phyloP scores from a whole-genome alignment of 176 grass and related monocot genomes.

The Tillandsia leiboldiana region DNA sequence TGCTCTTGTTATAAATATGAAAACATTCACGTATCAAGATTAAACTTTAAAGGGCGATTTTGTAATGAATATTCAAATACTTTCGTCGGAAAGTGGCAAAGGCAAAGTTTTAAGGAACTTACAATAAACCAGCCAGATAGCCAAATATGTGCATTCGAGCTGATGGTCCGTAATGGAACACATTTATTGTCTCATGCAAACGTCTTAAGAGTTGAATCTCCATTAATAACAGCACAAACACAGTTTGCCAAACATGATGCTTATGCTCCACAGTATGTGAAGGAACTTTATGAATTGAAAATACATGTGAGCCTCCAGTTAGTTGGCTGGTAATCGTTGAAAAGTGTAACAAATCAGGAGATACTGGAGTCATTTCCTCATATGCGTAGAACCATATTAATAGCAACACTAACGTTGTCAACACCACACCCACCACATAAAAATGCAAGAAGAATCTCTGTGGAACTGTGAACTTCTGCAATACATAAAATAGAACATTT shows the following conservation, averaged over 20 bases:
- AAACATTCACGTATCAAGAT: too few relatives aligned
- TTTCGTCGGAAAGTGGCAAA: background rate
- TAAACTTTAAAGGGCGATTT: too few relatives aligned
- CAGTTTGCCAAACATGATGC: conserved; percentile 63
- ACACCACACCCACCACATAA: conserved; percentile 45
- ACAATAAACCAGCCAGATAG: conserved; percentile 84
- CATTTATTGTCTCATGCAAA: conserved; percentile 75
- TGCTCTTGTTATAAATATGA: too few relatives aligned
- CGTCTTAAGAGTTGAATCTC: conserved; percentile 82
- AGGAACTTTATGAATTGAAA: conserved; percentile 43
- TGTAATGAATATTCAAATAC: too few relatives aligned
- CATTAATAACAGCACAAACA: conserved; percentile 77
- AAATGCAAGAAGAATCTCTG: conserved; percentile 97
- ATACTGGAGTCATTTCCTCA: conserved; percentile 53
- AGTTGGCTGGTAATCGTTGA: conserved; percentile 67
- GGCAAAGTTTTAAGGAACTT: conserved; percentile 29
- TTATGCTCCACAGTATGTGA: conserved; percentile 44
- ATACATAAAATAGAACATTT: conserved; percentile 6
- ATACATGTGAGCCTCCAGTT: conserved; percentile 51
- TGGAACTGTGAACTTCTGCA: conserved; percentile 85
- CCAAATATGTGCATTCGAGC: conserved; percentile 75
- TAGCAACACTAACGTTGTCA: conserved; percentile 57
- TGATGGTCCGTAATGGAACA: conserved; percentile 85
- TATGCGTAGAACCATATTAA: conserved; percentile 78
- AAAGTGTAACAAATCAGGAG: conserved; percentile 43